phyloP scores from a whole-genome alignment of 768 basidiomycete genomes.

The Porphyrellus cyaneotinctus region DNA sequence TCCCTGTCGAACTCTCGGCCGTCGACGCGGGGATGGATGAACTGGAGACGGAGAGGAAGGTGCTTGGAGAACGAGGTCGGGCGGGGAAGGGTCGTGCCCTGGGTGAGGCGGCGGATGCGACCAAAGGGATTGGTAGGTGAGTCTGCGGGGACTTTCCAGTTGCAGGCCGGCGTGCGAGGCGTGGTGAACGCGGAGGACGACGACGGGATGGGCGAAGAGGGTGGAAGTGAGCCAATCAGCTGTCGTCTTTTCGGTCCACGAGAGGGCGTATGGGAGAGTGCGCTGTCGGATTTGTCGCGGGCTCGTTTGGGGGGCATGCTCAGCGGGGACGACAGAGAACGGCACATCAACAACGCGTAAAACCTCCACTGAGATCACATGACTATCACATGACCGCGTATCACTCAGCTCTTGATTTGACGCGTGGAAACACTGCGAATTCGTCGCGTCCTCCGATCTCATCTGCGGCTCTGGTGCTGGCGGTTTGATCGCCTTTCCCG shows the following conservation, averaged over 20 bases:
- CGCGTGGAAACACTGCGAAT: no score
- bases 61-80: constrained; percentile 55
- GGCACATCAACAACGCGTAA: constrained; percentile 12
- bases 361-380: constrained; percentile 5
- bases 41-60: constrained; percentile 60
- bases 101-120: constrained; percentile 42
- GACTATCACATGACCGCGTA: constrained; percentile 18
- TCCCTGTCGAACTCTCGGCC: constrained; percentile 33
- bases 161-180: constrained; percentile 38
- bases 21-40: constrained; percentile 37
- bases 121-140: constrained; percentile 73
- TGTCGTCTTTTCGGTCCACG: constrained; percentile 29
- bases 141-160: constrained; percentile 50
- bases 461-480: no score
- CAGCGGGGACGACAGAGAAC: background rate
- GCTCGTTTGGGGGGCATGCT: constrained; percentile 30
- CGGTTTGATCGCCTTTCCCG: no score
- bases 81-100: constrained; percentile 37
- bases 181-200: constrained; percentile 27
- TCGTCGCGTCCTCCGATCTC: no score
- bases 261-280: constrained; percentile 28
- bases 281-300: constrained; percentile 24
- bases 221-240: constrained; percentile 19
- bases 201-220: constrained; percentile 28
- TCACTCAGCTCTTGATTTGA: no score